Evolutionary conservation across 73 alveolate species (phyloP).

Genomic region (Effrenium voratum): DNA sequence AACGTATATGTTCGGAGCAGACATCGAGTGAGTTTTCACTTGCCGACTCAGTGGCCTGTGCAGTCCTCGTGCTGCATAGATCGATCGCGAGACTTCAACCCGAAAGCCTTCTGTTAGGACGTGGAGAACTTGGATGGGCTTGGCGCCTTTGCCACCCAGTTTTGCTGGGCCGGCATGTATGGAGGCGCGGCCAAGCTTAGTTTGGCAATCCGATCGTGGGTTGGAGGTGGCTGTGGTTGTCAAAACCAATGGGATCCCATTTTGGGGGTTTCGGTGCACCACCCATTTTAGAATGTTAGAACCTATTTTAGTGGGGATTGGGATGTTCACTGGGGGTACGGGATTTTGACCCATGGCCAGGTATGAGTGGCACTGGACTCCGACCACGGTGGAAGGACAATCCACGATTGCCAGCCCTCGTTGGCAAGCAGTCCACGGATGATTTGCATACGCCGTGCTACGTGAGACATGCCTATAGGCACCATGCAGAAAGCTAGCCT

Average conservation of each 20-base stretch:
- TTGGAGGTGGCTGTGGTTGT: neutral
- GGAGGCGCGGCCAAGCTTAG: slow-evolving; percentile 42
- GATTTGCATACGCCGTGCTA: slow-evolving; percentile 77
- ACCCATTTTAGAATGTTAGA: neutral
- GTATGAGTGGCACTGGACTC: slow-evolving; percentile 84
- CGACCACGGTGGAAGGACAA: slow-evolving; percentile 64
- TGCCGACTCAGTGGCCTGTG: neutral
- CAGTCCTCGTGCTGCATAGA: neutral
- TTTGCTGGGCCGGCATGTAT: slow-evolving; percentile 93
- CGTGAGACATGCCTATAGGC: slow-evolving; percentile 75
- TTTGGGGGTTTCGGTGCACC: neutral
- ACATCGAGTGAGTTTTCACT: neutral
- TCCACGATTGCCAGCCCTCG: slow-evolving; percentile 43
- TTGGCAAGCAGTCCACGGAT: slow-evolving; percentile 71
- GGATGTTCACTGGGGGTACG: neutral
- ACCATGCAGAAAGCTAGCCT: too few species aligned
- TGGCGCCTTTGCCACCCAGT: slow-evolving; percentile 65
- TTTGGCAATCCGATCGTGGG: neutral
- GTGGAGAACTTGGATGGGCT: slow-evolving; percentile 16
- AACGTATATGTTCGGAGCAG: neutral
- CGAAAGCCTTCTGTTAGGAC: neutral
- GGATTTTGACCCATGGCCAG: neutral
- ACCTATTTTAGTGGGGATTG: too few species aligned
- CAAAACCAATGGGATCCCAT: neutral
- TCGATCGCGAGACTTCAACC: neutral